Conservation (phyloP, 169 alveolate genomes). For the Perkinsus chesapeaki region DNA sequence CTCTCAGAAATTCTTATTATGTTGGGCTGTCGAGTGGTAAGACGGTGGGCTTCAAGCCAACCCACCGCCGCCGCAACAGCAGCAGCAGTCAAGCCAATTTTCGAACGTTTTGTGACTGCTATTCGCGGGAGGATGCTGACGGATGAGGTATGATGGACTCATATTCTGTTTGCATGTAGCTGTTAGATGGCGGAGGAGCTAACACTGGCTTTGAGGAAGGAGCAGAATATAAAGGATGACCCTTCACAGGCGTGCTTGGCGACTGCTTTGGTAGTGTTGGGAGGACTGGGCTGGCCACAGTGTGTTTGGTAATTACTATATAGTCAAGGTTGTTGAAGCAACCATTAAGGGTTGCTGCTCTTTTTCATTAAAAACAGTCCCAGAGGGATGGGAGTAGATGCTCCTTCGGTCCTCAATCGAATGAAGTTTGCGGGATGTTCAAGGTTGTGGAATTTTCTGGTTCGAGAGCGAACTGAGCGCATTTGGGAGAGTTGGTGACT, state of each 20-base stretch:
- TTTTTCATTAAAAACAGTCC: too few species aligned
- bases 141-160: neutral
- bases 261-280: neutral
- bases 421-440: neutral
- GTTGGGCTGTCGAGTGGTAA: too few species aligned
- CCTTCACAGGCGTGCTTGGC: neutral
- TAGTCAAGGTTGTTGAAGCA: neutral
- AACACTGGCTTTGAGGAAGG: neutral
- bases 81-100: too few species aligned
- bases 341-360: neutral
- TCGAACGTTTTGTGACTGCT: too few species aligned
- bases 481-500: neutral
- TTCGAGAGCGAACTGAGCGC: neutral
- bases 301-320: too few species aligned
- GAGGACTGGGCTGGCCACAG: neutral
- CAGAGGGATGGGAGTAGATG: too few species aligned
- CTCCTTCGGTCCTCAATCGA: too few species aligned
- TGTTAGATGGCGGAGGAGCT: neutral
- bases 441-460: neutral
- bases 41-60: too few species aligned
- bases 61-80: too few species aligned
- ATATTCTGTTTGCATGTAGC: neutral
- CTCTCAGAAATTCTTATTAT: too few species aligned
- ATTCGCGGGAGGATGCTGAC: neutral
- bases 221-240: neutral